Evolutionary conservation across 495 filamentous ascomycete species (phyloP).

Genomic region (Durotheca rogersii): DNA sequence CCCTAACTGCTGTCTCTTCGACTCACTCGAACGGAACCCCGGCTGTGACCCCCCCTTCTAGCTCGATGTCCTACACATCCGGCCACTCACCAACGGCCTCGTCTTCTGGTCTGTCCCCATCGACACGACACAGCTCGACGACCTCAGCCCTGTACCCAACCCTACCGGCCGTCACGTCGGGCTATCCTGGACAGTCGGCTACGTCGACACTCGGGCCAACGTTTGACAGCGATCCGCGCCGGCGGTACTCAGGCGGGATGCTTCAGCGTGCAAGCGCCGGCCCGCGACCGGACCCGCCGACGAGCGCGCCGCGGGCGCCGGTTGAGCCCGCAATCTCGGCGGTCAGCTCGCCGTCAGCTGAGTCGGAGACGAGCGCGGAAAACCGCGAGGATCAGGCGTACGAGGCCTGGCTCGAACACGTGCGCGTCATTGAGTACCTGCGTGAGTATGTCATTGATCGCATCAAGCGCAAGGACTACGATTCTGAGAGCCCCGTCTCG

Average conservation of each 20-base stretch:
- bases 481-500: conserved; percentile 40
- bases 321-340: conserved; percentile 43
- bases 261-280: conserved; percentile 68
- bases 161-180: conserved; percentile 71
- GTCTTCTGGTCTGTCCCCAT: conserved; percentile 62
- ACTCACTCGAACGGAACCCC: conserved; percentile 67
- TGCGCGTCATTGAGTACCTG: conserved; percentile 75
- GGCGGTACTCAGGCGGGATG: conserved; percentile 83
- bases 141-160: conserved; percentile 75
- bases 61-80: conserved; percentile 78
- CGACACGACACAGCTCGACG: conserved; percentile 60
- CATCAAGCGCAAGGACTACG: conserved; percentile 64
- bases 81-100: conserved; percentile 78
- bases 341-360: conserved; percentile 47
- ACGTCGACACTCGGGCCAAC: conserved; percentile 78
- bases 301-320: conserved; percentile 54
- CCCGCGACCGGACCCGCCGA: conserved; percentile 39
- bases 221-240: conserved; percentile 78
- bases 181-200: conserved; percentile 61
- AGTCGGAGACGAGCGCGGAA: conserved; percentile 42
- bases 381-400: conserved; percentile 54
- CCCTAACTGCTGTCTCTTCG: conserved; percentile 58
- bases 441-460: conserved; percentile 65
- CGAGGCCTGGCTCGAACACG: conserved; percentile 80
- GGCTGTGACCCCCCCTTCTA: conserved; percentile 88